phyloP scores from a whole-genome alignment of 306 rosid genomes.

The Erythrophleum fordii region DNA sequence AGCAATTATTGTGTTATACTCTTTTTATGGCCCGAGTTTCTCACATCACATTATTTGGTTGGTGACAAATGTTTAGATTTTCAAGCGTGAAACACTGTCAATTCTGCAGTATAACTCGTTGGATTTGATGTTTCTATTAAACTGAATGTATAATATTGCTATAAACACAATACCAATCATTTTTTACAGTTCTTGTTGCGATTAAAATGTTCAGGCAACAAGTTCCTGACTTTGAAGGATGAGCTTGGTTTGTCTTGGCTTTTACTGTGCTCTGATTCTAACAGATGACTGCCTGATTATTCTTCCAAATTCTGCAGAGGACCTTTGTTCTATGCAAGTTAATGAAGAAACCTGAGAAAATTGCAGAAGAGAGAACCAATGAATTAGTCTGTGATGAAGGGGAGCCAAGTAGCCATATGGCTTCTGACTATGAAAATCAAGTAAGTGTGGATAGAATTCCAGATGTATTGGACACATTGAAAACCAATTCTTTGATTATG shows the following conservation, averaged over 20 bases:
- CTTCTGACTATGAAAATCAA: slow-evolving; percentile 29
- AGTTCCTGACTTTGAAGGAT: slow-evolving; percentile 22
- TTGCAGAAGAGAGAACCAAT: slow-evolving; percentile 22
- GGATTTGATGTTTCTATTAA: neutral
- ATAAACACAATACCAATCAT: neutral
- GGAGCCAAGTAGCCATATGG: slow-evolving; percentile 35
- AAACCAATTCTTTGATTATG: slow-evolving; percentile 1
- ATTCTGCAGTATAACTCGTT: neutral
- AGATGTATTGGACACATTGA: slow-evolving; percentile 41
- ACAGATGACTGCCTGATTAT: slow-evolving; percentile 7
- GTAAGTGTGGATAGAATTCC: neutral
- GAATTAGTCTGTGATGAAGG: slow-evolving; percentile 32
- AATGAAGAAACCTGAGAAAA: slow-evolving; percentile 44
- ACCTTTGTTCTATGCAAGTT: slow-evolving; percentile 58
- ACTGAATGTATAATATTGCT: neutral
- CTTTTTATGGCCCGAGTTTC: neutral
- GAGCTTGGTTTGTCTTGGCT: neutral
- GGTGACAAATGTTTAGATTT: neutral
- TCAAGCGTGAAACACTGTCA: neutral
- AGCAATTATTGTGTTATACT: neutral
- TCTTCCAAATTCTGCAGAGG: slow-evolving; percentile 47
- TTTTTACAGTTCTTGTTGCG: slow-evolving; percentile 1
- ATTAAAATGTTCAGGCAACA: neutral
- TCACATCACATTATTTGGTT: neutral
- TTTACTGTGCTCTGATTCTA: slow-evolving; percentile 15